Evolutionary conservation across 202 grass and related monocot genomes (phyloP).

Genomic region (Carex arenaria): DNA sequence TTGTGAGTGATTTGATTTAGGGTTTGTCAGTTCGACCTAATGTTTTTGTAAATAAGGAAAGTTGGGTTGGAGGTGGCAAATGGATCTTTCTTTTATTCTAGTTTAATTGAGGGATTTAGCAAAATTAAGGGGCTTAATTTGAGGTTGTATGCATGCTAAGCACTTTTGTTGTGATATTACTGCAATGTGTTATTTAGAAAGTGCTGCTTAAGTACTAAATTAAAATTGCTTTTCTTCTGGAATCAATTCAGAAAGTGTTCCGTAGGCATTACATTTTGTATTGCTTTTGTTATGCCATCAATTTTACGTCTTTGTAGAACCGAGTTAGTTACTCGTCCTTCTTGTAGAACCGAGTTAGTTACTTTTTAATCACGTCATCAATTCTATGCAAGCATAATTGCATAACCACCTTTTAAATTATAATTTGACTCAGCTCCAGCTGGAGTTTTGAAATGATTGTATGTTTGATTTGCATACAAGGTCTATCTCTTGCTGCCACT

Average conservation of each 20-base stretch:
- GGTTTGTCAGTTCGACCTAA: not conserved
- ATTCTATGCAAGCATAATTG: no score
- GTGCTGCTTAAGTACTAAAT: not conserved
- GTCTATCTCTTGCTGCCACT: no score
- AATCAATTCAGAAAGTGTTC: not conserved
- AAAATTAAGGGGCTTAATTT: conserved; percentile 17
- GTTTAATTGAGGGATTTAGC: conserved; percentile 27
- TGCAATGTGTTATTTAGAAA: conserved; percentile 9
- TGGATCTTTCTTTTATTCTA: not conserved
- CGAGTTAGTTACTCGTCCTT: no score
- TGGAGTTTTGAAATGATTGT: no score
- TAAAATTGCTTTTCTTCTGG: not conserved
- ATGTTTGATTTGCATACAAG: no score
- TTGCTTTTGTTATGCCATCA: not conserved
- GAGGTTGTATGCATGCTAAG: not conserved
- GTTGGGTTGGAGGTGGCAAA: not conserved
- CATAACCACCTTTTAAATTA: no score
- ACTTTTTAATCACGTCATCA: no score
- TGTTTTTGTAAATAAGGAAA: conserved; percentile 1
- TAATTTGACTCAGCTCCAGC: no score
- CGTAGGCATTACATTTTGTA: not conserved
- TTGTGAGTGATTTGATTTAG: conserved; percentile 44
- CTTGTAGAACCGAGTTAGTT: not conserved
- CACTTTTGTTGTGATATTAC: conserved; percentile 9
- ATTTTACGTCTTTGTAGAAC: not conserved